Conservation (phyloP, 805 yeast species). For the Kazachstania psychrophila region DNA sequence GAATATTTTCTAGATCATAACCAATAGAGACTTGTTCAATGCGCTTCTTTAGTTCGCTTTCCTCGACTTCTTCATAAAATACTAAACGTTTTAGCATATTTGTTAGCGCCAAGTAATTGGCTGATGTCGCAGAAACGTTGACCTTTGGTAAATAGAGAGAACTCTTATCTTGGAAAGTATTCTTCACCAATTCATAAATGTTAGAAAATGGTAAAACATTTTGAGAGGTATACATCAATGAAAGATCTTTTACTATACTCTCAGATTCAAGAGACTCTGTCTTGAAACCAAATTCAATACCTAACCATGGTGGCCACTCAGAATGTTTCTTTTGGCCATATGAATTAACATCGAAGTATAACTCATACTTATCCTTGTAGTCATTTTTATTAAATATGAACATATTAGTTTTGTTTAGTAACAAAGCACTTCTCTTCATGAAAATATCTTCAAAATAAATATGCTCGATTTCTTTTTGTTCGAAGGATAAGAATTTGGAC, state of each 20-base stretch:
- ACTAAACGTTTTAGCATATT: slow-evolving; percentile 54
- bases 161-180: slow-evolving; percentile 36
- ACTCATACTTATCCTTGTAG: slow-evolving; percentile 32
- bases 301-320: slow-evolving; percentile 89
- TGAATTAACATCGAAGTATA: slow-evolving; percentile 37
- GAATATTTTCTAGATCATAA: slow-evolving; percentile 56
- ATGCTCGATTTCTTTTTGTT: slow-evolving; percentile 36
- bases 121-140: slow-evolving; percentile 58
- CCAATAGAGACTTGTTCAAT: slow-evolving; percentile 60
- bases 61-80: slow-evolving; percentile 65
- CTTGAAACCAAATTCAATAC: slow-evolving; percentile 58
- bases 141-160: slow-evolving; percentile 63
- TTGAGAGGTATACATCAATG: slow-evolving; percentile 53
- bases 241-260: slow-evolving; percentile 53
- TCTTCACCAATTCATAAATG: slow-evolving; percentile 22
- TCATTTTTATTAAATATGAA: slow-evolving; percentile 54
- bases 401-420: slow-evolving; percentile 62
- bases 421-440: slow-evolving; percentile 61
- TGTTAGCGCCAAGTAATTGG: slow-evolving; percentile 61
- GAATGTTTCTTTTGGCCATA: slow-evolving; percentile 47
- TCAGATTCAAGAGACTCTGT: slow-evolving; percentile 38
- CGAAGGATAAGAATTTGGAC: slow-evolving; percentile 56
- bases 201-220: slow-evolving; percentile 39
- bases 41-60: slow-evolving; percentile 45
- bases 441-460: slow-evolving; percentile 38